These are phyloP conservation scores for Herpetomonas samuelpessoai DNA, from an alignment of 208 protist species.

Conservation along the genomic window DNA sequence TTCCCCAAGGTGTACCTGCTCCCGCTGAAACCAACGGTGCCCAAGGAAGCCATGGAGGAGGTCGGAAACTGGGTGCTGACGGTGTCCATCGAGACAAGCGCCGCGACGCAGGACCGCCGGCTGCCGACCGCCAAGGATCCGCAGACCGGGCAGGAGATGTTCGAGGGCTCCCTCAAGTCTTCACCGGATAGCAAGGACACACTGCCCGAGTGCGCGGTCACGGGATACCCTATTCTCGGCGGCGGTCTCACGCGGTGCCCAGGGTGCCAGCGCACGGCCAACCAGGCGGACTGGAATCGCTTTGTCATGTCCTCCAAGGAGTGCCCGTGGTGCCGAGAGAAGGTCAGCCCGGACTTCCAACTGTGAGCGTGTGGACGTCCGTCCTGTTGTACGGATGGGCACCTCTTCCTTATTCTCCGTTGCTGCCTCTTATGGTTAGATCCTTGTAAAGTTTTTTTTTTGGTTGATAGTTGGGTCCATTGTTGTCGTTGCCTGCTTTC, in stretches of 20 bases:
- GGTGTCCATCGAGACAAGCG: conserved; percentile 81
- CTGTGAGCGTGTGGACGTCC: conserved; percentile 19
- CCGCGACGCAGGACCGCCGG: conserved; percentile 28
- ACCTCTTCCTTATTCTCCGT: conserved; percentile 10
- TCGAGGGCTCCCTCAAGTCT: conserved; percentile 77
- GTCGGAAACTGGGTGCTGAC: conserved; percentile 93
- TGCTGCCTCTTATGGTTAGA: not conserved
- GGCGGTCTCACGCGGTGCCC: conserved; percentile 63
- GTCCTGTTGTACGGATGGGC: not conserved
- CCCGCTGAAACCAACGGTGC: conserved; percentile 48
- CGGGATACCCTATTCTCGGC: conserved; percentile 84
- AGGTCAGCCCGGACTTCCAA: conserved; percentile 67
- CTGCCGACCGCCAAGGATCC: conserved; percentile 66
- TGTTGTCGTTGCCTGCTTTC: not conserved
- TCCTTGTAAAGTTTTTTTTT: conserved; percentile 2
- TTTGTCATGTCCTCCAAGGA: conserved; percentile 72
- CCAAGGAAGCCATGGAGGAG: conserved; percentile 62
- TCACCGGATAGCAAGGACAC: conserved; percentile 58
- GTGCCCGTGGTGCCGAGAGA: conserved; percentile 88
- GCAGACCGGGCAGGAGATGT: conserved; percentile 71
- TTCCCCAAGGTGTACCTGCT: conserved; percentile 87
- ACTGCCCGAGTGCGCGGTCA: conserved; percentile 87
- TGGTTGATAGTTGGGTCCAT: not conserved
- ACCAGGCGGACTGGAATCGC: conserved; percentile 91
- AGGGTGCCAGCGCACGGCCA: conserved; percentile 76